These are phyloP conservation scores for Chalciporus piperatoides DNA, from an alignment of 1,284 basidiomycete genomes.

Conservation along the genomic window DNA sequence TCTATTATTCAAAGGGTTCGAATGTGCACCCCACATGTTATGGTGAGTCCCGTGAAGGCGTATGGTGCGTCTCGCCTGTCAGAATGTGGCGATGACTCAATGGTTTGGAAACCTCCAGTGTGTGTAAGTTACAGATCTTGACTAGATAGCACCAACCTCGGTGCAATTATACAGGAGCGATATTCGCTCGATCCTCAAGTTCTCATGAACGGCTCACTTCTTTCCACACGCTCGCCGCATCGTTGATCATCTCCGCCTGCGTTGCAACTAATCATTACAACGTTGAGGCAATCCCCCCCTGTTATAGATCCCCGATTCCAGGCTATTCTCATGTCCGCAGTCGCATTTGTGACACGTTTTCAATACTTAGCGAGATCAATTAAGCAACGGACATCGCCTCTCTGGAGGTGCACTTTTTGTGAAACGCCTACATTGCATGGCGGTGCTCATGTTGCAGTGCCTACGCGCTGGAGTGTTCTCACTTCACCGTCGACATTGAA, in stretches of 20 bases:
- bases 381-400: neutral
- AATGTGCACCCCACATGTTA: neutral
- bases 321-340: neutral
- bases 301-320: neutral
- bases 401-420: neutral
- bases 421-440: neutral
- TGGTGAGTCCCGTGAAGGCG: neutral
- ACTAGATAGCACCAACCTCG: neutral
- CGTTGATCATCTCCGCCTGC: neutral
- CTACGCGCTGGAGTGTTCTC: no score
- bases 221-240: neutral
- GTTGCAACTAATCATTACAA: neutral
- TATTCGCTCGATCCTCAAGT: neutral
- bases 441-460: neutral
- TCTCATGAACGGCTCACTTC: constrained; percentile 13
- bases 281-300: neutral
- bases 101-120: neutral
- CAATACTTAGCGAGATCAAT: neutral
- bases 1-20: neutral
- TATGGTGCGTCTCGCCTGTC: neutral
- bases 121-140: neutral
- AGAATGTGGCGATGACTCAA: neutral
- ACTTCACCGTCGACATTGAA: neutral
- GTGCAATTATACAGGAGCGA: neutral
- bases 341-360: neutral